phyloP scores from a whole-genome alignment of 495 filamentous ascomycete genomes.

The Tuber aestivum region DNA sequence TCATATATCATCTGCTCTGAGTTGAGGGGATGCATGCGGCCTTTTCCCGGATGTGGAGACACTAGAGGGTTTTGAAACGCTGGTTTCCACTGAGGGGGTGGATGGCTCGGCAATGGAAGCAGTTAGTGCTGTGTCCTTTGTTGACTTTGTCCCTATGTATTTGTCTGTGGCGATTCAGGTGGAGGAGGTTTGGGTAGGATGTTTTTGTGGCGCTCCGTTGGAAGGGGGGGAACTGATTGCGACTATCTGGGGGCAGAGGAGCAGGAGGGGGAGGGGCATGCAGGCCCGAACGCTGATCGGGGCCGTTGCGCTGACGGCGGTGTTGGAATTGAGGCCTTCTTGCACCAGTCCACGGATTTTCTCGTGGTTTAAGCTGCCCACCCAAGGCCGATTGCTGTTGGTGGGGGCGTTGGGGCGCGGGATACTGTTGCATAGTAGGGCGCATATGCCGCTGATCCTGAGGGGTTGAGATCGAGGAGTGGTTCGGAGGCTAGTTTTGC shows the following conservation, averaged over 20 bases:
- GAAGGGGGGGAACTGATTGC: slow-evolving; percentile 37
- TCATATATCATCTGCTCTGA: slow-evolving; percentile 29
- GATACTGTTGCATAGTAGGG: slow-evolving; percentile 8
- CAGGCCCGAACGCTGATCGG: neutral
- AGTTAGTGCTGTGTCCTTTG: slow-evolving; percentile 30
- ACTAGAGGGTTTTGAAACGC: neutral
- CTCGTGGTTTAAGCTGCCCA: neutral
- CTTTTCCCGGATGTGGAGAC: neutral
- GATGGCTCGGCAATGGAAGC: slow-evolving; percentile 17
- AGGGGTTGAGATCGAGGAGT: slow-evolving; percentile 8
- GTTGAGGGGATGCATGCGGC: neutral
- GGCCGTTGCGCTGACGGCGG: neutral
- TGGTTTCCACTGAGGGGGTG: neutral
- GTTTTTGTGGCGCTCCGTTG: slow-evolving; percentile 20
- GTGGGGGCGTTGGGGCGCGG: neutral
- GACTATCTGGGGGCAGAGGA: neutral
- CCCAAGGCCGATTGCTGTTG: slow-evolving; percentile 4
- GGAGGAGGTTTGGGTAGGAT: slow-evolving; percentile 11
- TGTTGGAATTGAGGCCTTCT: neutral
- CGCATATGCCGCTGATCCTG: slow-evolving; percentile 27
- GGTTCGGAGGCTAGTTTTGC: slow-evolving; percentile 13
- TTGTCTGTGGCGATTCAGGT: slow-evolving; percentile 8
- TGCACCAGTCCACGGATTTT: slow-evolving; percentile 6
- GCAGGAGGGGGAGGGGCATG: slow-evolving; percentile 10
- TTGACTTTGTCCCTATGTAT: slow-evolving; percentile 20